Percentiles rank a stretch among this genome's conserved stretches.
Conservation (phyloP, 495 filamentous ascomycete species). For the Penicillium parvum region DNA sequence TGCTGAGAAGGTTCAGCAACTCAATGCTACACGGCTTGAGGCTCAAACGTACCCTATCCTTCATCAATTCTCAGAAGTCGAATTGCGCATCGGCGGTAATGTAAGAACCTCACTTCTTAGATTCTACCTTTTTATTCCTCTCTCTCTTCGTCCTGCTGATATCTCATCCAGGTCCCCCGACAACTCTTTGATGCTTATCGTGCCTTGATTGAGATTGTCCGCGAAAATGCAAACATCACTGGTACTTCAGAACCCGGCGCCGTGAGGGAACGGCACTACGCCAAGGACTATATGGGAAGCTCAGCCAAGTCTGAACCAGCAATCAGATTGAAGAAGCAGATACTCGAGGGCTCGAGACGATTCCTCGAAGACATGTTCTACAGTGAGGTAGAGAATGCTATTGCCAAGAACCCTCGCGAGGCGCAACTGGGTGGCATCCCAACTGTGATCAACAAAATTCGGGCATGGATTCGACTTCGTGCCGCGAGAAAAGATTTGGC, state of each 20-base stretch:
- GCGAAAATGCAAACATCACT: conserved; percentile 55
- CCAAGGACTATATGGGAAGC: conserved; percentile 67
- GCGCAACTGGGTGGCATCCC: conserved; percentile 88
- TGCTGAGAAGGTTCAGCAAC: conserved; percentile 66
- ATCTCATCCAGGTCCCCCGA: conserved; percentile 44
- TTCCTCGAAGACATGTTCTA: conserved; percentile 75
- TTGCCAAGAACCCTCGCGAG: conserved; percentile 78
- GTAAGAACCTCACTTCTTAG: conserved; percentile 34
- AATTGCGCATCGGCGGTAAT: conserved; percentile 61
- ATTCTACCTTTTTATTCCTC: neutral
- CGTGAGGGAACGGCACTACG: conserved; percentile 72
- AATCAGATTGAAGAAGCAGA: conserved; percentile 62
- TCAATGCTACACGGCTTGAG: conserved; percentile 69
- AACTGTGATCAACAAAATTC: conserved; percentile 80
- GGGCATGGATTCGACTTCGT: conserved; percentile 81
- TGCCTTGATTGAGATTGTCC: conserved; percentile 68
- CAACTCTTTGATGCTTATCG: conserved; percentile 75
- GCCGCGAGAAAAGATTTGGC: conserved; percentile 72
- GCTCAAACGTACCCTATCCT: conserved; percentile 63
- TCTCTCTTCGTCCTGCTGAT: neutral
- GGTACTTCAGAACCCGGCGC: conserved; percentile 49
- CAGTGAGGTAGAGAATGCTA: conserved; percentile 63
- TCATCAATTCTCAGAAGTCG: conserved; percentile 66
- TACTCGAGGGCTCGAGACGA: conserved; percentile 68
- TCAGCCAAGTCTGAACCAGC: conserved; percentile 55